These are phyloP conservation scores for Paratinospora sagittata DNA, from an alignment of 164 flowering plant genomes.

Conservation along the genomic window DNA sequence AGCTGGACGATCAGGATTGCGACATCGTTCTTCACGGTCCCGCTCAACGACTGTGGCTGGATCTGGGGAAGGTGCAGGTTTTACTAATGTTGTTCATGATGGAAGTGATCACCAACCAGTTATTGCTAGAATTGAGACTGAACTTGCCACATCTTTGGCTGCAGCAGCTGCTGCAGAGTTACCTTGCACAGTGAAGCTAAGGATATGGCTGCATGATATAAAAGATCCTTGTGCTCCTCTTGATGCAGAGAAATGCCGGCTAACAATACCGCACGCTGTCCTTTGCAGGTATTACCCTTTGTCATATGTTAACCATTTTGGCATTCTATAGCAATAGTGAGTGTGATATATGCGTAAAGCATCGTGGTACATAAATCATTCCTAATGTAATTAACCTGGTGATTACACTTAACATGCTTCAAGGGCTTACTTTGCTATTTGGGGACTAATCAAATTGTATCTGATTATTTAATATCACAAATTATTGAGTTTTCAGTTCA, in stretches of 20 bases:
- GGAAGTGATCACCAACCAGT: slow-evolving; percentile 47
- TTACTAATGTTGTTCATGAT: slow-evolving; percentile 24
- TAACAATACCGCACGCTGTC: slow-evolving; percentile 92
- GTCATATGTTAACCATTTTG: neutral
- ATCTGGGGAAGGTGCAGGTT: slow-evolving; percentile 37
- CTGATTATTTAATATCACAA: too few relatives aligned
- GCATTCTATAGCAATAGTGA: neutral
- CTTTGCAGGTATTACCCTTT: slow-evolving; percentile 76
- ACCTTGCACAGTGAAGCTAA: slow-evolving; percentile 92
- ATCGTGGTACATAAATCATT: neutral
- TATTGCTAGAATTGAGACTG: slow-evolving; percentile 55
- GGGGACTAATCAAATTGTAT: too few relatives aligned
- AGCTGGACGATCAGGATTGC: slow-evolving; percentile 44
- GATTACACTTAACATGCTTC: too few relatives aligned
- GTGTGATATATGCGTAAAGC: too few relatives aligned
- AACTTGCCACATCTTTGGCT: slow-evolving; percentile 73
- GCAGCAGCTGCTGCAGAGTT: slow-evolving; percentile 87
- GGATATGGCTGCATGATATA: slow-evolving; percentile 84
- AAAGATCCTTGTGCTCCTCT: slow-evolving; percentile 74
- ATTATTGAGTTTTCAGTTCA: too few relatives aligned
- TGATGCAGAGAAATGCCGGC: slow-evolving; percentile 57
- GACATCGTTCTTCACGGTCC: slow-evolving; percentile 46
- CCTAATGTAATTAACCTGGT: too few relatives aligned
- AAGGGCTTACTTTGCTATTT: too few relatives aligned
- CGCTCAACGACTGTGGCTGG: slow-evolving; percentile 29